Evolutionary conservation across 176 grass and related monocot genomes (phyloP).

Genomic region (Microstegium vimineum): DNA sequence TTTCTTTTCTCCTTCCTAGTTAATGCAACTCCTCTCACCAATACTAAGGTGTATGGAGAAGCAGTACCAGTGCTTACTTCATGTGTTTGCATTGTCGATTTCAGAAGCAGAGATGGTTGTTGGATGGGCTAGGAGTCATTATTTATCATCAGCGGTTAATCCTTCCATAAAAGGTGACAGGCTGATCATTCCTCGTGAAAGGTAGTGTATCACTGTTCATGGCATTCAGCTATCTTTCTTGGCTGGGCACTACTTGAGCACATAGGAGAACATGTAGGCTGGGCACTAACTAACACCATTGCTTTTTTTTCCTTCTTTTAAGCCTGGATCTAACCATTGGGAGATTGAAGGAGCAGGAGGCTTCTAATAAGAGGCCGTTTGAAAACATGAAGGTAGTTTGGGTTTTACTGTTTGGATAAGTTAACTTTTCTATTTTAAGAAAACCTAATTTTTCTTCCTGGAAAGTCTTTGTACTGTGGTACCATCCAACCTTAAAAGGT

Average conservation of each 20-base stretch:
- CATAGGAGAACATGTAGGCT: neutral
- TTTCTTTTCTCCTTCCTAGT: neutral
- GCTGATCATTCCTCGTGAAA: conserved; percentile 72
- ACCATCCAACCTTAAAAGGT: conserved; percentile 11
- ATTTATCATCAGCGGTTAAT: conserved; percentile 57
- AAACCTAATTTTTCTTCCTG: neutral
- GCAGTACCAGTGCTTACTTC: neutral
- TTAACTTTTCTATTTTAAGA: conserved; percentile 5
- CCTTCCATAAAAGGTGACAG: conserved; percentile 62
- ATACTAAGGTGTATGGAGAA: neutral
- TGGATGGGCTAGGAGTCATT: conserved; percentile 94
- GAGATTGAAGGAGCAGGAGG: conserved; percentile 67
- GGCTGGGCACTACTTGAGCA: neutral
- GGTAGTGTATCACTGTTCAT: conserved; percentile 49
- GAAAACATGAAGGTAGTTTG: conserved; percentile 66
- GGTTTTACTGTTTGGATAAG: conserved; percentile 1
- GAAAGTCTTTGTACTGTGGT: neutral
- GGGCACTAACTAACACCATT: neutral
- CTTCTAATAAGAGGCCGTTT: conserved; percentile 44
- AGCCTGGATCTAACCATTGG: conserved; percentile 82
- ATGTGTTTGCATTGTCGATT: conserved; percentile 30
- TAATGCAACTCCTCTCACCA: conserved; percentile 3
- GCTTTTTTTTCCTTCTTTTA: neutral
- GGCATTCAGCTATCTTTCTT: conserved; percentile 22
- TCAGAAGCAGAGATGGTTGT: conserved; percentile 75